Conservation (phyloP, 208 protist species). For the Phytomonas sp. region DNA sequence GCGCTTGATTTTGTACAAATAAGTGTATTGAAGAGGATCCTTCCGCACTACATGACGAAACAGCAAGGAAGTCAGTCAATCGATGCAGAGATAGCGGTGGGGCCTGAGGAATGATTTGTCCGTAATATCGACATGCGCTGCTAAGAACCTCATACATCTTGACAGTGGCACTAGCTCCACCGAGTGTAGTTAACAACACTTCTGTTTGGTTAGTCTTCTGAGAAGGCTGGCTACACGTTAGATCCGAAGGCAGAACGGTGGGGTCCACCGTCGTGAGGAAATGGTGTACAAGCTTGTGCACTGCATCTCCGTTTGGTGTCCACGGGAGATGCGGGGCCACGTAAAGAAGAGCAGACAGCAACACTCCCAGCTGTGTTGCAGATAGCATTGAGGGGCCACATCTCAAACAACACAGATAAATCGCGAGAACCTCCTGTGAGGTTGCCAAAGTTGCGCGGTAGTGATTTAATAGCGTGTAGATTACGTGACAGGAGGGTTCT, state of each 20-base stretch:
- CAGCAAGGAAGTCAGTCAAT: neutral
- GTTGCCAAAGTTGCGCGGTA: neutral
- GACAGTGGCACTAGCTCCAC: neutral
- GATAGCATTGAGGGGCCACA: slow-evolving; percentile 1
- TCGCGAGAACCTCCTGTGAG: neutral
- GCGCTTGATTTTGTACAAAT: neutral
- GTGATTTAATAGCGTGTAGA: neutral
- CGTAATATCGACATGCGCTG: neutral
- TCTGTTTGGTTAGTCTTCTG: neutral
- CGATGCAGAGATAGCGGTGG: neutral
- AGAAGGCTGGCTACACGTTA: neutral
- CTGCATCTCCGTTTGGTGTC: neutral
- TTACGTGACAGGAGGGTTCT: neutral
- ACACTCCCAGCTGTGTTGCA: neutral
- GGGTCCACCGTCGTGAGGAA: neutral
- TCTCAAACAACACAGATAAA: neutral
- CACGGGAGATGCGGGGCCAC: neutral
- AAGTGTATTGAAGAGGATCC: neutral
- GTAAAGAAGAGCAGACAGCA: neutral
- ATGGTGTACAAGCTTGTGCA: neutral
- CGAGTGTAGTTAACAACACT: neutral
- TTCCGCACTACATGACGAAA: neutral
- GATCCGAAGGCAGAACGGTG: neutral
- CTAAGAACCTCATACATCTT: neutral
- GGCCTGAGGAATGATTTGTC: neutral